These are phyloP conservation scores for Volvox africanus DNA, from an alignment of 139 green algal genomes.

Conservation along the genomic window DNA sequence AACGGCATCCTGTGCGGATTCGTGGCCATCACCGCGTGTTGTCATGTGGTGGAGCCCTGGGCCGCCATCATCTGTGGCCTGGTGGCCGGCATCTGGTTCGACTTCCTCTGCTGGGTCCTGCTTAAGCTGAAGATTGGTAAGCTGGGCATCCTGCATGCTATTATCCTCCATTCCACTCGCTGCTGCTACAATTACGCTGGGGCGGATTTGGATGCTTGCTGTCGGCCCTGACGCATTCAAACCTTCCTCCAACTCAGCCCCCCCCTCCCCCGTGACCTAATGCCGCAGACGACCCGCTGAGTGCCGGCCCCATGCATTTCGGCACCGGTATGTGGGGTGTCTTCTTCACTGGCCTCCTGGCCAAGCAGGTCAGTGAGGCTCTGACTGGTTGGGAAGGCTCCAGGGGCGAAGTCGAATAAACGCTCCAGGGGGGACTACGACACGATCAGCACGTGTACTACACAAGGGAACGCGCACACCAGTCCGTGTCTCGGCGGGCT, in stretches of 20 bases:
- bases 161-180: too few species aligned
- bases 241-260: neutral
- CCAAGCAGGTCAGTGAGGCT: slow-evolving; percentile 11
- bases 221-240: neutral
- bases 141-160: too few species aligned
- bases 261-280: neutral
- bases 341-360: slow-evolving; percentile 66
- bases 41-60: slow-evolving; percentile 84
- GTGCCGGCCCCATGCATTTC: slow-evolving; percentile 80
- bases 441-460: too few species aligned
- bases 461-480: too few species aligned
- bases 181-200: too few species aligned
- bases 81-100: slow-evolving; percentile 22
- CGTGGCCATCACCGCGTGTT: slow-evolving; percentile 83
- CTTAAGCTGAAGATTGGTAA: slow-evolving; percentile 46
- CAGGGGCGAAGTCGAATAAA: too few species aligned
- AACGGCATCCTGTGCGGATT: slow-evolving; percentile 87
- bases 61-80: slow-evolving; percentile 80
- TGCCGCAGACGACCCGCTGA: slow-evolving; percentile 30
- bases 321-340: slow-evolving; percentile 71
- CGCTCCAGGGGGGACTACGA: too few species aligned
- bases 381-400: too few species aligned
- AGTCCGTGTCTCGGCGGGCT: too few species aligned
- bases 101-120: slow-evolving; percentile 45
- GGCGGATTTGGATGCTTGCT: too few species aligned